A percentile compares a stretch with the other conserved stretches of the same genome.
Evolutionary conservation across 2,329 filamentous ascomycete species (phyloP).

Genomic region (Scytalidium lignicola): DNA sequence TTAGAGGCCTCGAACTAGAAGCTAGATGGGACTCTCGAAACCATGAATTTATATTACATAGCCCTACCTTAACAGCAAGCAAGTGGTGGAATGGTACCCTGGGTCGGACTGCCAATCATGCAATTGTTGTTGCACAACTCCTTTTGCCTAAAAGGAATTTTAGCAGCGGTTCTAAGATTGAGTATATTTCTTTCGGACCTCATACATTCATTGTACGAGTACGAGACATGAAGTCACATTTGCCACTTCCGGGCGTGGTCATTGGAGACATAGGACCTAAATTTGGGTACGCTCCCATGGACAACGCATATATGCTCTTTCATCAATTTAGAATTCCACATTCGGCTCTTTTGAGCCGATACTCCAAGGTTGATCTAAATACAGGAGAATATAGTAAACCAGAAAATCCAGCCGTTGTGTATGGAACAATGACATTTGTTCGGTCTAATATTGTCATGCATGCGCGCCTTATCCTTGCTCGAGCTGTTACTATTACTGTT

Average conservation of each 20-base stretch:
- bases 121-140: constrained; percentile 48
- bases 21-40: constrained; percentile 39
- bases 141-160: constrained; percentile 32
- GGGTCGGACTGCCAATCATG: constrained; percentile 46
- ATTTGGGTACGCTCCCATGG: constrained; percentile 47
- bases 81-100: constrained; percentile 52
- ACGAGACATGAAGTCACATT: constrained; percentile 41
- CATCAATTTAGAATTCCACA: constrained; percentile 39
- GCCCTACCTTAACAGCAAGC: constrained; percentile 44
- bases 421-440: constrained; percentile 44
- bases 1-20: constrained; percentile 42
- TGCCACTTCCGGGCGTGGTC: constrained; percentile 40
- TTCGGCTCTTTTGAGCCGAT: constrained; percentile 43
- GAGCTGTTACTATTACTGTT: constrained; percentile 47
- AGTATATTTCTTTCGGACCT: constrained; percentile 40
- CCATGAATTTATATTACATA: constrained; percentile 45
- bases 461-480: constrained; percentile 44
- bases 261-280: constrained; percentile 51
- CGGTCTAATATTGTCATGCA: constrained; percentile 22
- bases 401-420: constrained; percentile 42
- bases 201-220: constrained; percentile 50
- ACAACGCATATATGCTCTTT: constrained; percentile 50
- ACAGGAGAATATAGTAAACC: constrained; percentile 39
- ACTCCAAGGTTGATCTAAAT: constrained; percentile 40
- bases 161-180: too few relatives aligned